These are phyloP conservation scores for Populus tremula DNA, from an alignment of 345 rosid genomes.

Conservation along the genomic window DNA sequence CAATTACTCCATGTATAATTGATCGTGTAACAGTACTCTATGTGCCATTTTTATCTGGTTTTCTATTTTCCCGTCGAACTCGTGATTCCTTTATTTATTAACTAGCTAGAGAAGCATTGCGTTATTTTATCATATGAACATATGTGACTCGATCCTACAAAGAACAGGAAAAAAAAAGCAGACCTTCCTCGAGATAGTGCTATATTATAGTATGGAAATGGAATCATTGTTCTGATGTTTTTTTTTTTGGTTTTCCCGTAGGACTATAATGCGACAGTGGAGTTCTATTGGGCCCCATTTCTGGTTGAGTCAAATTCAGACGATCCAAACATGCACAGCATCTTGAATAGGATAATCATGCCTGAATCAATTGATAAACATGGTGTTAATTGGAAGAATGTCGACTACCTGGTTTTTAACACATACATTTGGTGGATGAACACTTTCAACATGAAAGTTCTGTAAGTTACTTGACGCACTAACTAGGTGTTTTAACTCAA, in stretches of 20 bases:
- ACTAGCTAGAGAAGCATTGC: background rate
- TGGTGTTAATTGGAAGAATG: constrained; percentile 73
- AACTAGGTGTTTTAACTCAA: background rate
- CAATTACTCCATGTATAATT: background rate
- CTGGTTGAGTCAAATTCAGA: constrained; percentile 93
- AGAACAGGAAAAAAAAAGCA: too few species aligned
- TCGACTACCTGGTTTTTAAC: constrained; percentile 71
- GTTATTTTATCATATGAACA: too few species aligned
- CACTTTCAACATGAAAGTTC: constrained; percentile 54
- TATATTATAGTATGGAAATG: too few species aligned
- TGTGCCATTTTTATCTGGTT: background rate
- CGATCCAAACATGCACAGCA: constrained; percentile 66
- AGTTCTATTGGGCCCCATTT: constrained; percentile 90
- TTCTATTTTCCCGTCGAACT: background rate
- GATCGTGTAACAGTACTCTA: background rate
- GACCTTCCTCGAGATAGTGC: background rate
- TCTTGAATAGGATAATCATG: constrained; percentile 66
- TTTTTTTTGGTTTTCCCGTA: constrained; percentile 4
- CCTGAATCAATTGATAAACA: constrained; percentile 80
- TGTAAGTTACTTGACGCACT: constrained; percentile 41
- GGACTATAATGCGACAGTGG: constrained; percentile 83
- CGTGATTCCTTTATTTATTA: background rate
- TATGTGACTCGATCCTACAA: background rate
- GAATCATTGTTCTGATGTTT: background rate
- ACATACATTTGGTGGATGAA: constrained; percentile 96